phyloP scores from a whole-genome alignment of 768 basidiomycete genomes.

The Pulveroboletus ravenelii region DNA sequence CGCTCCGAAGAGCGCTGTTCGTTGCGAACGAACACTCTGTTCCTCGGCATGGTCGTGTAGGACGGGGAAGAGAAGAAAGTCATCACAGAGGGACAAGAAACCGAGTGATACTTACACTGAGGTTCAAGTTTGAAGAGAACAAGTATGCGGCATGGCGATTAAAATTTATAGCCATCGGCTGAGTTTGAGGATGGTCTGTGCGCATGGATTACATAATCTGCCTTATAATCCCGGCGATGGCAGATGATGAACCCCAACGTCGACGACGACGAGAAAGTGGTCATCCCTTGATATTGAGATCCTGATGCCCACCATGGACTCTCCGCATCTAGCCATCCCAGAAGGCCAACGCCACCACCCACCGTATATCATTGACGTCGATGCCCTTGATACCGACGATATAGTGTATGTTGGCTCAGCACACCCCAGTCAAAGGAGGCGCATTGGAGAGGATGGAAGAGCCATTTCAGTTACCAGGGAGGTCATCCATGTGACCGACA shows the following conservation, averaged over 20 bases:
- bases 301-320: constrained; percentile 21
- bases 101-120: constrained; percentile 12
- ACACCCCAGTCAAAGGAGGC: constrained; percentile 25
- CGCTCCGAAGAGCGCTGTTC: constrained; percentile 55
- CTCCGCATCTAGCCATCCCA: constrained; percentile 1
- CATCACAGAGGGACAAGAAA: constrained; percentile 39
- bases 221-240: constrained; percentile 10
- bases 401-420: constrained; percentile 24
- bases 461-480: constrained; percentile 16
- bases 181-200: constrained; percentile 31
- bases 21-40: constrained; percentile 80
- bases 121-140: neutral
- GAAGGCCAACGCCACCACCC: constrained; percentile 13
- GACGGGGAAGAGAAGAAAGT: constrained; percentile 90
- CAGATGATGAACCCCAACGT: constrained; percentile 9
- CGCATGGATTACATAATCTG: constrained; percentile 23
- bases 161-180: constrained; percentile 28
- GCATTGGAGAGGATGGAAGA: constrained; percentile 21
- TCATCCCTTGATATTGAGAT: neutral
- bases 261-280: constrained; percentile 15
- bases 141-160: neutral
- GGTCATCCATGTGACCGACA: constrained; percentile 35
- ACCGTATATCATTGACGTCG: constrained; percentile 42
- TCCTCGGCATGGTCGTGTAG: constrained; percentile 85
- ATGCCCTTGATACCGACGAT: constrained; percentile 35